Base-by-base conservation (phyloP, 106 monocot genomes). In the Vanilla planifolia region DNA sequence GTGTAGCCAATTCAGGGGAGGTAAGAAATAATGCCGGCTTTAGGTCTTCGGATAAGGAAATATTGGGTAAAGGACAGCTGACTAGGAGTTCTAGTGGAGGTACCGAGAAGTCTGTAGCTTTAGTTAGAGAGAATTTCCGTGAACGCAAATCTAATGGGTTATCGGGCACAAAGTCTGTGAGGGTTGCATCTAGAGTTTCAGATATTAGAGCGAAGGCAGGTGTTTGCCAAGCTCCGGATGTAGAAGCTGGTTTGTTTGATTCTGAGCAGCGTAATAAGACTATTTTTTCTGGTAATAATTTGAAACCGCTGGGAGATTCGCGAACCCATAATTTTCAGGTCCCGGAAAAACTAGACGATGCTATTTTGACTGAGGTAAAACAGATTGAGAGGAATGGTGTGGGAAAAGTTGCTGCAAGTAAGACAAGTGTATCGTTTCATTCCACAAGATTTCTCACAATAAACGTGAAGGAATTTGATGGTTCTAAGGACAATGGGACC, bases 1-100 rank as follows among this genome's bases (percentile, higher is more conserved):
- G 14, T 76, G 70, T 48, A 53, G 74, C 39, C 60, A 27, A 8
- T 47, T 62, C 15, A 62, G 50, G 16, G 69, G 51, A 36, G 36
- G 60, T 25, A 27, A 47, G 39, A 29, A 53, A 43, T n/a, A 22
- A 26, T 9, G 46, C 61, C 45, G 73, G 59, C 21, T 53, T 52
- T 77, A 70, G 28, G 24, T n/a, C 24, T 22, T 66, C n/a, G 19
- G 56, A 56, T 34, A 56, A 56, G 56, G 34, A 34, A 8, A 8
- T 34, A 26, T 15, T 13, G 19, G 56, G 35, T 10, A 57, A 57
- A 57, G 45, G 15, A 16, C 21, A 33, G 29, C 5, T 24, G 7
- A 65, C 30, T 36, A 26, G 21, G 17, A 59, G 11, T 37, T 50
- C 32, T 11, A 61, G 36, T 33, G 42, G 42, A 15, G 60, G 64